Base-by-base conservation (phyloP, 1,284 basidiomycete species). In the Fistulinella cinereoalba region DNA sequence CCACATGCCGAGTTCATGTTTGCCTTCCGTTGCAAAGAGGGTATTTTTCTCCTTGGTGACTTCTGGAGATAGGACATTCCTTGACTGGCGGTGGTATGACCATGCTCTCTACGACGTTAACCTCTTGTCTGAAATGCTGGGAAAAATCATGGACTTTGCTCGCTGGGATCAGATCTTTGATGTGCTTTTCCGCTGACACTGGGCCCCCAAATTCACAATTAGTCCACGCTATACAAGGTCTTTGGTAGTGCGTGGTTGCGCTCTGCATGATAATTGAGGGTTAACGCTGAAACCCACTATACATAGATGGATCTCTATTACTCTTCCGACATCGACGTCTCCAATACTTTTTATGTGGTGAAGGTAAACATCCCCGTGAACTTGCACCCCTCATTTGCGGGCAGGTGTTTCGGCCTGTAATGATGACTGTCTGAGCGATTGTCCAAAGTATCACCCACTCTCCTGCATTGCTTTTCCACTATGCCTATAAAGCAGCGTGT, bases 41-140 rank as follows among this genome's bases (percentile, higher is more conserved):
- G 95, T 18, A 85, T 85, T 8, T 76, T 99, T 52, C 80, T 99
- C 46, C 76, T 97, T 34, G 97, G 96, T 5, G 96, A 99, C 66
- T 86, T 95, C 2, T 96, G 94, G 88, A 99, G 99, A 99, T 99
- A 95, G 88, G 97, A 1, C 96, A 99, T 69, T 96, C 96, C 0
- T 76, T 99, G 10, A 99, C 96, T 0, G 97, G 97, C 11, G 96
- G 92, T 16, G 94, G 94, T 6, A 97, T 97, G 94, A 94, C 92
- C 2, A 93, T 96, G 92, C 92, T 2, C 74, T 97, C 46, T 77
- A 85, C 61, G 94, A 97, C 57, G 87, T 88, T 12, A 83, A 92
- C 15, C 62, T 89, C 18, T 74, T 97, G 9, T 77, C 82, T 0
- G 71, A 81, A 22, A 70, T 90, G 49, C 70, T 96, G 0, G 66